Percentiles rank a stretch among this genome's conserved stretches.
phyloP scores from a whole-genome alignment of 768 basidiomycete genomes.

The Boletus rubescentipes region DNA sequence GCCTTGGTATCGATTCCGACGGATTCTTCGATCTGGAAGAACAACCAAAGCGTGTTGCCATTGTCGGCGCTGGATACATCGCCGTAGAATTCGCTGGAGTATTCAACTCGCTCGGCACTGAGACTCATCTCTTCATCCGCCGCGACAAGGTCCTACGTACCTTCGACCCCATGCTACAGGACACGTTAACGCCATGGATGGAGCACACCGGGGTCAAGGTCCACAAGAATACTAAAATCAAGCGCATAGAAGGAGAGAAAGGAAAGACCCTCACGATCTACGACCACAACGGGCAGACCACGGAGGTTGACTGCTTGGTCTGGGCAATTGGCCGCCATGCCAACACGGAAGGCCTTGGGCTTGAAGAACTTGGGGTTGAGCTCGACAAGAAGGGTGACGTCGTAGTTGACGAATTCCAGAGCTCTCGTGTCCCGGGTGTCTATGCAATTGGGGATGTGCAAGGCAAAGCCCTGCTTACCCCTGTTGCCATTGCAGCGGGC shows the following conservation, averaged over 20 bases:
- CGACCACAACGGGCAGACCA: constrained; percentile 68
- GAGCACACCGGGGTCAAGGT: constrained; percentile 90
- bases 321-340: constrained; percentile 95
- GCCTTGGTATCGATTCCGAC: constrained; percentile 88
- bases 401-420: constrained; percentile 89
- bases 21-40: constrained; percentile 92
- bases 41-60: constrained; percentile 90
- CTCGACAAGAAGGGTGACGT: constrained; percentile 79
- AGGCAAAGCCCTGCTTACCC: constrained; percentile 91
- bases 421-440: constrained; percentile 67
- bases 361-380: constrained; percentile 76
- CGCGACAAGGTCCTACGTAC: constrained; percentile 87
- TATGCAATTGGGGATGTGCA: constrained; percentile 89
- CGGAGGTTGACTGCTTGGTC: constrained; percentile 84
- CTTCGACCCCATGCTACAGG: constrained; percentile 86
- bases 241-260: constrained; percentile 71
- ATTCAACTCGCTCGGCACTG: constrained; percentile 84
- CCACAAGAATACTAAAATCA: constrained; percentile 75
- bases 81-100: constrained; percentile 96
- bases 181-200: constrained; percentile 88
- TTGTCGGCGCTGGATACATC: constrained; percentile 97
- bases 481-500: constrained; percentile 97
- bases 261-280: constrained; percentile 75
- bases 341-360: constrained; percentile 73
- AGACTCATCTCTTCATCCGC: constrained; percentile 92